These are phyloP conservation scores for Chenopodium suecicum DNA, from an alignment of 148 eudicot species.

Conservation along the genomic window DNA sequence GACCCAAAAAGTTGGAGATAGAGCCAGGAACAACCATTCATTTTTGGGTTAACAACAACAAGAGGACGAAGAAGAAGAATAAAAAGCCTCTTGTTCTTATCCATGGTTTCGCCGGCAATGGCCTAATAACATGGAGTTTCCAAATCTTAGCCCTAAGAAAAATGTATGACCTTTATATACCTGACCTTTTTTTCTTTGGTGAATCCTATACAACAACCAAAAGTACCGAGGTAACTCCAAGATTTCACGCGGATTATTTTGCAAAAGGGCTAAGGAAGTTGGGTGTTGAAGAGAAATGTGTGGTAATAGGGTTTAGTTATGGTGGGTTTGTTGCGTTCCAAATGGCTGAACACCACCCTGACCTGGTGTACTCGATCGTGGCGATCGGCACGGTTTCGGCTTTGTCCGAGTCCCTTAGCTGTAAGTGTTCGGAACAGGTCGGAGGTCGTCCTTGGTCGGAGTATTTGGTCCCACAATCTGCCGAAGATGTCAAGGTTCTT, in stretches of 20 bases:
- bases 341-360: slow-evolving; percentile 49
- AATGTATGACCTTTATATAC: slow-evolving; percentile 40
- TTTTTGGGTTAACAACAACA: slow-evolving; percentile 38
- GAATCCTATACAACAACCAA: slow-evolving; percentile 29
- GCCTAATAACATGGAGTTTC: slow-evolving; percentile 42
- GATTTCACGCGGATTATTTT: slow-evolving; percentile 53
- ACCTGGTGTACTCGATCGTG: slow-evolving; percentile 49
- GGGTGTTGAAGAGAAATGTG: slow-evolving; percentile 47
- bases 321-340: slow-evolving; percentile 59
- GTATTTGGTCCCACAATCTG: slow-evolving; percentile 38
- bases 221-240: slow-evolving; percentile 17
- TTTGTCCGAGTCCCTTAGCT: slow-evolving; percentile 34
- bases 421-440: not conserved
- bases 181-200: slow-evolving; percentile 59
- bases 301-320: slow-evolving; percentile 56
- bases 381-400: slow-evolving; percentile 30
- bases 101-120: slow-evolving; percentile 49
- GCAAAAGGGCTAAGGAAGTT: slow-evolving; percentile 40
- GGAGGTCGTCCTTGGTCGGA: slow-evolving; percentile 32
- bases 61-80: not conserved
- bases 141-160: slow-evolving; percentile 33
- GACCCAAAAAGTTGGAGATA: slow-evolving; percentile 34
- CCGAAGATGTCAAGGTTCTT: slow-evolving; percentile 33
- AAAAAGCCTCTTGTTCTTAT: slow-evolving; percentile 37
- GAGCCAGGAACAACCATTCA: slow-evolving; percentile 43